Evolutionary conservation across 2,329 filamentous ascomycete species (phyloP).

Genomic region (Furcasterigmium sp.): DNA sequence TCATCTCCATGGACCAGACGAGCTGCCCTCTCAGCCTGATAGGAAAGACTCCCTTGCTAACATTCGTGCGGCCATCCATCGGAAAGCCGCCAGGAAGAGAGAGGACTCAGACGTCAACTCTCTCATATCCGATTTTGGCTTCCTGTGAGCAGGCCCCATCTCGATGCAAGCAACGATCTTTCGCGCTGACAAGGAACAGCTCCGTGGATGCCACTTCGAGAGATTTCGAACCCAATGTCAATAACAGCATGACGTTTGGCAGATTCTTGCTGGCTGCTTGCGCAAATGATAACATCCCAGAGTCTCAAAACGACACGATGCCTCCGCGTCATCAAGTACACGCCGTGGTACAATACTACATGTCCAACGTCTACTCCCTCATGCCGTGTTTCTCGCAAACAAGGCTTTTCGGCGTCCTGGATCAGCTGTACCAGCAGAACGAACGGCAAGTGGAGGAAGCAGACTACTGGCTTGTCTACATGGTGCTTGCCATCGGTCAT

Average conservation of each 20-base stretch:
- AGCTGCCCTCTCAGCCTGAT: slow-evolving; percentile 37
- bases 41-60: slow-evolving; percentile 59
- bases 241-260: slow-evolving; percentile 89
- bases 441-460: slow-evolving; percentile 57
- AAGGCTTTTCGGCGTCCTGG: slow-evolving; percentile 69
- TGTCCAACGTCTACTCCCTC: slow-evolving; percentile 73
- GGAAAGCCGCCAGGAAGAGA: slow-evolving; percentile 56
- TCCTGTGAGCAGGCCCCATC: slow-evolving; percentile 53
- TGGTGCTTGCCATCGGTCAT: slow-evolving; percentile 82
- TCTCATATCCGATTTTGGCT: slow-evolving; percentile 89
- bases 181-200: slow-evolving; percentile 36
- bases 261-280: slow-evolving; percentile 81
- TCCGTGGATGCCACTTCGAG: slow-evolving; percentile 91
- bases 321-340: slow-evolving; percentile 66
- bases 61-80: slow-evolving; percentile 58
- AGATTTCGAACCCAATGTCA: slow-evolving; percentile 85
- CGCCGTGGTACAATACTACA: slow-evolving; percentile 73
- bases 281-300: slow-evolving; percentile 66
- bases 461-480: slow-evolving; percentile 81
- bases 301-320: slow-evolving; percentile 54
- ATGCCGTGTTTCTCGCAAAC: slow-evolving; percentile 82
- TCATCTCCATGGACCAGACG: slow-evolving; percentile 57
- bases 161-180: background rate
- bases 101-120: slow-evolving; percentile 89
- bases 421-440: slow-evolving; percentile 73